A percentile compares a stretch with the other conserved stretches of the same genome.
Conservation (phyloP, 495 filamentous ascomycete genomes). For the Lasiosphaeris hirsuta region DNA sequence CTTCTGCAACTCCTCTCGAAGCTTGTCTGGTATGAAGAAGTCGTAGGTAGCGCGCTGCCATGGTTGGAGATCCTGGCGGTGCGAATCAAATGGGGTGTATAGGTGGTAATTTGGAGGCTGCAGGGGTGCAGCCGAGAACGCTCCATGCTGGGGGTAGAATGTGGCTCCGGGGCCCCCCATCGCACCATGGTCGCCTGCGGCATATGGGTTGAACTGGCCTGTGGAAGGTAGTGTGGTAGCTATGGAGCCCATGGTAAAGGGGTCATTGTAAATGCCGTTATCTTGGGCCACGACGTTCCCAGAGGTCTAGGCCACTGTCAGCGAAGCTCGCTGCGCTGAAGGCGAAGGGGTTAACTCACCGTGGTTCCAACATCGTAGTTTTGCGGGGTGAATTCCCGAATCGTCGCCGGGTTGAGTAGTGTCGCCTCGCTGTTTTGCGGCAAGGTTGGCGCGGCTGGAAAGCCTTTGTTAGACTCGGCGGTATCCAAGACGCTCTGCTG, state of each 20-base stretch:
- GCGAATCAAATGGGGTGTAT: constrained; percentile 82
- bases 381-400: constrained; percentile 77
- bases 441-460: constrained; percentile 33
- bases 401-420: constrained; percentile 54
- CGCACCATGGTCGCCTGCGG: constrained; percentile 48
- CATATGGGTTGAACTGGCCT: constrained; percentile 63
- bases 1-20: constrained; percentile 84
- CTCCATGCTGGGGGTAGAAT: constrained; percentile 44
- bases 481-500: background rate
- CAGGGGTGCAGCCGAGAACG: constrained; percentile 45
- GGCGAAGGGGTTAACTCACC: constrained; percentile 44
- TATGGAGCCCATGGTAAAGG: constrained; percentile 55
- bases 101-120: constrained; percentile 91
- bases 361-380: constrained; percentile 62
- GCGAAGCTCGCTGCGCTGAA: background rate
- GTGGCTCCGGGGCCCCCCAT: constrained; percentile 47
- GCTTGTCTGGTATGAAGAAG: constrained; percentile 80
- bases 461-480: background rate
- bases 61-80: constrained; percentile 69
- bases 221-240: constrained; percentile 48
- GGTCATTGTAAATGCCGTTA: constrained; percentile 47
- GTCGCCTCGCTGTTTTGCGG: constrained; percentile 36
- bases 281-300: constrained; percentile 21
- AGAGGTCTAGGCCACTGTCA: constrained; percentile 14
- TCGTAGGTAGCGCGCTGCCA: constrained; percentile 85